Evolutionary conservation across 108 stramenopile species (phyloP).

Genomic region (Cyclostephanos tholiformis): DNA sequence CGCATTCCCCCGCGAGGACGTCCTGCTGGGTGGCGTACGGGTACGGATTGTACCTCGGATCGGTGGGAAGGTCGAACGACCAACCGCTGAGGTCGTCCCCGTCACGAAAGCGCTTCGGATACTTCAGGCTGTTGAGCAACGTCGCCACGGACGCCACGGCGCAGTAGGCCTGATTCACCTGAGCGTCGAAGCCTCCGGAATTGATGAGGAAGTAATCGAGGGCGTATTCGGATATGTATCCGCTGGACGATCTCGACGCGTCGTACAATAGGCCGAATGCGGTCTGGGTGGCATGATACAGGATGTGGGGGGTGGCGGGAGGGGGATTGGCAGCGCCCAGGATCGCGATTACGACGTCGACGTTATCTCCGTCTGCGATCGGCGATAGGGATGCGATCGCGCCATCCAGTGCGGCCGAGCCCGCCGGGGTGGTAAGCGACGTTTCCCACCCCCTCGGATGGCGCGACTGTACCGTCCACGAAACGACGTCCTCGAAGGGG

Average conservation of each 20-base stretch:
- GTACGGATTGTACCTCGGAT: constrained; percentile 71
- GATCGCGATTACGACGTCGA: not conserved
- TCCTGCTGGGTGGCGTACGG: constrained; percentile 77
- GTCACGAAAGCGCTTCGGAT: constrained; percentile 40
- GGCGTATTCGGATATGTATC: constrained; percentile 42
- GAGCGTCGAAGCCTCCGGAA: constrained; percentile 76
- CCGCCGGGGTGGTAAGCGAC: not conserved
- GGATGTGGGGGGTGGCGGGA: constrained; percentile 25
- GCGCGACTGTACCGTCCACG: not conserved
- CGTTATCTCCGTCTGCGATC: not conserved
- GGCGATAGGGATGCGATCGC: not conserved
- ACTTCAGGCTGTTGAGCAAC: constrained; percentile 72
- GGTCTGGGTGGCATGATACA: constrained; percentile 31
- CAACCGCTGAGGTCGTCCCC: constrained; percentile 22
- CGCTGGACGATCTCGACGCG: constrained; percentile 21
- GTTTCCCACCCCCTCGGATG: no score
- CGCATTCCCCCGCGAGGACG: constrained; percentile 49
- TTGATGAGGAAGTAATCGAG: constrained; percentile 70
- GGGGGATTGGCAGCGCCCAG: not conserved
- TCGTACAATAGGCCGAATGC: constrained; percentile 41
- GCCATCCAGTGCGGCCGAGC: not conserved
- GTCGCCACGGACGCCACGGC: constrained; percentile 70
- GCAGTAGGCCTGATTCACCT: constrained; percentile 88
- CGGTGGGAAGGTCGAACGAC: constrained; percentile 63
- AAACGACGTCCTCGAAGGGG: constrained; percentile 31